phyloP scores from a whole-genome alignment of 306 rosid genomes.

The Astragalus membranaceus region DNA sequence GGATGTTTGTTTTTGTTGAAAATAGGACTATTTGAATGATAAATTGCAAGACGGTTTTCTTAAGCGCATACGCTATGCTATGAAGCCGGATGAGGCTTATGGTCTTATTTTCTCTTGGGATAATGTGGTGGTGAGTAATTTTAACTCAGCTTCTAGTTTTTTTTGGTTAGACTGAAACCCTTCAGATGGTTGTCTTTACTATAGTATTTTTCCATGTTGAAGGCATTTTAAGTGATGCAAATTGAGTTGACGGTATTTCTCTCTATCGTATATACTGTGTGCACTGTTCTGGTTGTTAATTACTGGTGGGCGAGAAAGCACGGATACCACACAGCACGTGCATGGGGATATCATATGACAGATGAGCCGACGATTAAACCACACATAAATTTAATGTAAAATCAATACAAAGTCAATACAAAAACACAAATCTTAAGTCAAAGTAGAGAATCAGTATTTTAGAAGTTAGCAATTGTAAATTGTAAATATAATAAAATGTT shows the following conservation, averaged over 20 bases:
- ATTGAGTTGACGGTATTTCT: neutral
- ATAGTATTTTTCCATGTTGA: neutral
- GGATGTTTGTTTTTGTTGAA: slow-evolving; percentile 31
- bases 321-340: neutral
- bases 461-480: neutral
- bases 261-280: neutral
- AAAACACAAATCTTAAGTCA: neutral
- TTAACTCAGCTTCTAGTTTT: slow-evolving; percentile 16
- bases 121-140: slow-evolving; percentile 72
- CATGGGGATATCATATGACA: neutral
- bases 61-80: slow-evolving; percentile 87
- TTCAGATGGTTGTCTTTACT: slow-evolving; percentile 17
- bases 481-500: neutral
- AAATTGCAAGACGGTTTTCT: slow-evolving; percentile 93
- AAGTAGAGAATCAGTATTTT: neutral
- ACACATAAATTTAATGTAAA: neutral
- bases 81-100: slow-evolving; percentile 99
- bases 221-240: slow-evolving; percentile 7
- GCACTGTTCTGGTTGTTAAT: neutral
- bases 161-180: neutral
- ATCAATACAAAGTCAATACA: too few species aligned
- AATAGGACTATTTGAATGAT: slow-evolving; percentile 92
- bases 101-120: slow-evolving; percentile 97
- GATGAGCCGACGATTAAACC: neutral
- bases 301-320: neutral